Evolutionary conservation across 192 early-diverging fungal genomes (phyloP).

Genomic region (Backusella circina): DNA sequence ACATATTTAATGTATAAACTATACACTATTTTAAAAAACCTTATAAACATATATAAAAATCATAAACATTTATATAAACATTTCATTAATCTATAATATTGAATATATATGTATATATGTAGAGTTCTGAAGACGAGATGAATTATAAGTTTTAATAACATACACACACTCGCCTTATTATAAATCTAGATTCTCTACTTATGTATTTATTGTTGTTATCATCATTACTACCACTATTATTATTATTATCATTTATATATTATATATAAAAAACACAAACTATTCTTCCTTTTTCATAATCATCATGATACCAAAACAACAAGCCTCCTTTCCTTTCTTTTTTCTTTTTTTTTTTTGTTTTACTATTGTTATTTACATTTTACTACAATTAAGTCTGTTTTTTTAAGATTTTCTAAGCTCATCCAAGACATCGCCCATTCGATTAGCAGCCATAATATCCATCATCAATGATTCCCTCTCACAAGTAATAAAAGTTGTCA

Average conservation of each 20-base stretch:
- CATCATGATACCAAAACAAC: too few species aligned
- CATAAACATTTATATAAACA: neutral
- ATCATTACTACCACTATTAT: neutral
- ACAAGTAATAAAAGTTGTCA: neutral
- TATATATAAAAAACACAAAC: too few species aligned
- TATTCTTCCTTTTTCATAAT: too few species aligned
- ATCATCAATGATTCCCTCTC: neutral
- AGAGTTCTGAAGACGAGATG: slow-evolving; percentile 3
- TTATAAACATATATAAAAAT: neutral
- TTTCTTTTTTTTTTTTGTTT: neutral
- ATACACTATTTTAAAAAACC: neutral
- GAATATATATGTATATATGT: neutral
- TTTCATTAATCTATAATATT: too few species aligned
- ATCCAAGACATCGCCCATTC: neutral
- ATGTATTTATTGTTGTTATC: neutral
- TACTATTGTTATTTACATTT: neutral
- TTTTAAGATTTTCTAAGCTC: neutral
- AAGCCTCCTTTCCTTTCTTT: neutral
- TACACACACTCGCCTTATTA: neutral
- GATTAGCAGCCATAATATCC: neutral
- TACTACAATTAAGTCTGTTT: neutral
- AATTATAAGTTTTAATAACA: neutral
- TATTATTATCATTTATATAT: neutral
- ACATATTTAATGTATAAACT: neutral
- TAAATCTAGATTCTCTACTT: neutral